Evolutionary conservation across 768 basidiomycete species (phyloP), one percentile per base, ranked within the genome.

Genomic region (Boletus rubescentipes): DNA sequence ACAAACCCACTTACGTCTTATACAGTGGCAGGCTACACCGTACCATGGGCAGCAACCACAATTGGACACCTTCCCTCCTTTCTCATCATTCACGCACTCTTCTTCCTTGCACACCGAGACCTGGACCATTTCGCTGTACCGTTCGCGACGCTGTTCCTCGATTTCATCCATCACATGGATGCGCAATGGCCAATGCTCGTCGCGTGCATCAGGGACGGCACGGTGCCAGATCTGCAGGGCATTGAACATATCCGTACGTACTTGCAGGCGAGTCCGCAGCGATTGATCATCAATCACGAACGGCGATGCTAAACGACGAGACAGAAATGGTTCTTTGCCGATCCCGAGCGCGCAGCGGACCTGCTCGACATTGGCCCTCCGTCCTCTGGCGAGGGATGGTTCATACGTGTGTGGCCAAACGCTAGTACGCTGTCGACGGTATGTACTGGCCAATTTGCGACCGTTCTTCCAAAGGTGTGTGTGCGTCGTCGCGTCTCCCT

Each of bases 161-260:
- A 51, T 29, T 38, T 66, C 20, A n/a, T 66, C 9, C 51, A 40
- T 10, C 45, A 50, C 29, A 40, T 61, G 8, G 45, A 66, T 20
- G 59, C 64, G 8, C 51, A 56, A 12, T 64, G 60, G 62, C 40
- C 53, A 14, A n/a, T 50, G 9, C 60, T 64, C 4, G 16, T 64
- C n/a, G 49, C 51, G 5, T 61, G 53, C 36, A 54, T 66, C 10
- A 46, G 35, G 26, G 31, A 56, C 8, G 65, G 62, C 6, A 48
- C 10, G 0, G 11, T 66, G 1, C 65, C 65, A 3, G 51, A 62
- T 30, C 9, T 64, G 1, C 37, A 66, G 26, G 45, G 49, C 8
- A 49, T 56, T 5, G 53, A 43, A 23, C 36, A 52, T 18, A 45
- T 64, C 29, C 60, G 56, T 30, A 12, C 4, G 15, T 34, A 59